Conservation (phyloP, 371 early-diverging fungal species). For the Mortierella sp. region DNA sequence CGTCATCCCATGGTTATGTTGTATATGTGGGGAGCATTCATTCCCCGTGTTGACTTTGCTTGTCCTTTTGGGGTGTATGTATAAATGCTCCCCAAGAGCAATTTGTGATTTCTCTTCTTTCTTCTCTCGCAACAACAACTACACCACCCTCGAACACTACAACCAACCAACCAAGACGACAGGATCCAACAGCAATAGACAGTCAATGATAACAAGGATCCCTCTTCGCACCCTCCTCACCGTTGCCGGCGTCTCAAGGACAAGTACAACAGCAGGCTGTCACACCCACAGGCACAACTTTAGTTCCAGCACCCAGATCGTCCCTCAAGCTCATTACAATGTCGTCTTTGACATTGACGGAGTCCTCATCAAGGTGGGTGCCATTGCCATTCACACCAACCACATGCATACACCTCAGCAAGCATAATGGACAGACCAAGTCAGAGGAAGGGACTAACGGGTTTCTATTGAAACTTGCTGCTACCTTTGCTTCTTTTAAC, state of each 20-base stretch:
- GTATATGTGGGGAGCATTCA: neutral
- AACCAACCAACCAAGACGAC: neutral
- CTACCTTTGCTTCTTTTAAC: neutral
- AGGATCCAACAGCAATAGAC: neutral
- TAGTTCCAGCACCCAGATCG: neutral
- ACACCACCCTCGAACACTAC: neutral
- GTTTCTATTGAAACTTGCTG: neutral
- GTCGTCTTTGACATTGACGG: slow-evolving; percentile 88
- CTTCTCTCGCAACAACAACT: neutral
- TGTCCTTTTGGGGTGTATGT: neutral
- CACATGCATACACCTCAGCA: neutral
- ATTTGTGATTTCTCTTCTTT: neutral
- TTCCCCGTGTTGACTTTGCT: neutral
- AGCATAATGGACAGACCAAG: neutral
- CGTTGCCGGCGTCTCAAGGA: slow-evolving; percentile 11
- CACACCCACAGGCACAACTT: neutral
- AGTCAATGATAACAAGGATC: slow-evolving; percentile 11
- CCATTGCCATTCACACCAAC: neutral
- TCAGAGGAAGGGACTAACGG: neutral
- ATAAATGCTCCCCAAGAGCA: neutral
- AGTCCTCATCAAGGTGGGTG: slow-evolving; percentile 78
- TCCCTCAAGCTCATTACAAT: slow-evolving; percentile 61
- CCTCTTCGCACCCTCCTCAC: neutral
- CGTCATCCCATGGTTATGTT: slow-evolving; percentile 6
- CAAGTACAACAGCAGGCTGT: neutral